Percentiles rank a stretch among this genome's conserved stretches.
These are phyloP conservation scores for Blastobotrys proliferans DNA, from an alignment of 1,139 yeast species.

Conservation along the genomic window DNA sequence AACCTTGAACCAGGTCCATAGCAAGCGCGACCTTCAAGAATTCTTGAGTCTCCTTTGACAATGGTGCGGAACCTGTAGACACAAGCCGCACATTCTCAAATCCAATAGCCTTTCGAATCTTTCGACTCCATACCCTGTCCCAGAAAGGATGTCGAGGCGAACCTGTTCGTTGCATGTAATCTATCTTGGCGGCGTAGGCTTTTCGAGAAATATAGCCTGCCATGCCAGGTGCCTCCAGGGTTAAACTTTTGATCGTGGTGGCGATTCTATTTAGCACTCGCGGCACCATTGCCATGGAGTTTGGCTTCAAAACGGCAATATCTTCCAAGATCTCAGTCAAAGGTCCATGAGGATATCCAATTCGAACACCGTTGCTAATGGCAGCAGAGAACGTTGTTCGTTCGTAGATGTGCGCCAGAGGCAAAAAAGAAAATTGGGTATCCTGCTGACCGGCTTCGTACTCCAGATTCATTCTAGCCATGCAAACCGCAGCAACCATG, in stretches of 20 bases:
- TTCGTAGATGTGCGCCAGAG: constrained; percentile 70
- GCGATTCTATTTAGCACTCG: constrained; percentile 62
- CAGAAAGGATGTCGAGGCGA: constrained; percentile 38
- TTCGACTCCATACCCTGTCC: constrained; percentile 48
- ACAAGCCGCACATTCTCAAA: constrained; percentile 45
- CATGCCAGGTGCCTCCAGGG: constrained; percentile 36
- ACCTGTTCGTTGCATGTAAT: constrained; percentile 37
- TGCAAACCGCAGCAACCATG: constrained; percentile 48
- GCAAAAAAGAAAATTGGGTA: constrained; percentile 45
- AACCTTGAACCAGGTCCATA: constrained; percentile 49
- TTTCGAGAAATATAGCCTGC: constrained; percentile 37
- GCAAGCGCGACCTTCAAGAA: constrained; percentile 53
- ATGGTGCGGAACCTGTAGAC: constrained; percentile 56
- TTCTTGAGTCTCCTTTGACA: constrained; percentile 37
- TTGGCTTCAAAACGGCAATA: constrained; percentile 52
- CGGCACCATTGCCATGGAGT: constrained; percentile 56
- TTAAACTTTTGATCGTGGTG: constrained; percentile 43
- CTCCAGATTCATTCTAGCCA: constrained; percentile 28
- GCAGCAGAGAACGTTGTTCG: constrained; percentile 30
- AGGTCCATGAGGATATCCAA: constrained; percentile 47
- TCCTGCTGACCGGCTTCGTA: constrained; percentile 22
- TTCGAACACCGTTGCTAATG: constrained; percentile 32
- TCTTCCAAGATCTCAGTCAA: constrained; percentile 50
- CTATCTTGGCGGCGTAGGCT: constrained; percentile 40
- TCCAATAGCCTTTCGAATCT: constrained; percentile 55